These are phyloP conservation scores for Ophiobolus disseminans DNA, from an alignment of 2,329 filamentous ascomycete genomes.

Conservation along the genomic window DNA sequence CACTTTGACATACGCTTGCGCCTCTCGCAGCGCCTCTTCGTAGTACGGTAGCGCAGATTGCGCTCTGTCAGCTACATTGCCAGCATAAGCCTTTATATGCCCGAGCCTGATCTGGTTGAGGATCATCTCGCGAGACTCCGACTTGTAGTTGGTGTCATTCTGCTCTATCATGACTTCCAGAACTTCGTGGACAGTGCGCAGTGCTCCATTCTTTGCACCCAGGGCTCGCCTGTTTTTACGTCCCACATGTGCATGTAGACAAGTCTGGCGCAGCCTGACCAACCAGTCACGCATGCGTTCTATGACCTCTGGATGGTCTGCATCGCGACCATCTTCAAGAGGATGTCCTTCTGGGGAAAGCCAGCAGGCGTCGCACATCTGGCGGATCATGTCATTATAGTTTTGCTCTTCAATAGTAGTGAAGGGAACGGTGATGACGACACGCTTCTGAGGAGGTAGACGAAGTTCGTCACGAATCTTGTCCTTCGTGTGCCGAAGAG, in stretches of 20 bases:
- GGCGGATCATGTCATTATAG: constrained; percentile 76
- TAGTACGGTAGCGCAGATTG: constrained; percentile 75
- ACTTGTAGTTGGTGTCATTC: constrained; percentile 70
- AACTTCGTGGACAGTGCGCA: constrained; percentile 85
- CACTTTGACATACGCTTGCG: constrained; percentile 63
- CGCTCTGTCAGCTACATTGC: constrained; percentile 59
- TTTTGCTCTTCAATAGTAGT: constrained; percentile 90
- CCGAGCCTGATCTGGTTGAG: constrained; percentile 70
- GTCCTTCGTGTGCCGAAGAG: constrained; percentile 86
- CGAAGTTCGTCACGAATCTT: constrained; percentile 78
- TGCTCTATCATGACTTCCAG: constrained; percentile 91
- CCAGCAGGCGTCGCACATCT: constrained; percentile 75
- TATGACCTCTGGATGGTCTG: constrained; percentile 62
- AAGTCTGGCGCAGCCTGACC: constrained; percentile 78
- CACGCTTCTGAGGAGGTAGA: constrained; percentile 82
- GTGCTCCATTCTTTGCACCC: constrained; percentile 67
- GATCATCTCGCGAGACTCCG: constrained; percentile 73
- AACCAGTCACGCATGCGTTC: constrained; percentile 83
- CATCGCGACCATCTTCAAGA: constrained; percentile 67
- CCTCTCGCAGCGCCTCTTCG: constrained; percentile 56
- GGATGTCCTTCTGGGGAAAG: constrained; percentile 71
- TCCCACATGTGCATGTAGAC: constrained; percentile 84
- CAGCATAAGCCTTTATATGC: constrained; percentile 79
- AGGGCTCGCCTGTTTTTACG: constrained; percentile 69
- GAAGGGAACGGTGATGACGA: constrained; percentile 89